Base-by-base conservation (phyloP, 179 eudicot genomes). In the Gypsophila paniculata region DNA sequence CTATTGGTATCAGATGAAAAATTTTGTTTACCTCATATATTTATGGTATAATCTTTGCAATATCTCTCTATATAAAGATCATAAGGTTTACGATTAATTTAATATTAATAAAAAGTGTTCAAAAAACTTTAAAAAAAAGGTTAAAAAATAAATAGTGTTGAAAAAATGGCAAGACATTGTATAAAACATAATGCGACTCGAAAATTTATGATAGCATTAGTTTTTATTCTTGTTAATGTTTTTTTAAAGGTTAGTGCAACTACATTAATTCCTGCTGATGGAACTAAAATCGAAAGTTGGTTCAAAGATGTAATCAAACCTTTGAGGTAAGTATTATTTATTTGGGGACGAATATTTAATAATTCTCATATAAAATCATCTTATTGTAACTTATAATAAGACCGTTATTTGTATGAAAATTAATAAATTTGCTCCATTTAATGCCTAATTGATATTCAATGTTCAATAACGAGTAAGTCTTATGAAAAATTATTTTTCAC, bases 211-310 rank as follows among this genome's bases (percentile, higher is more conserved):
- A 13, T 62, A 36, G 61, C 19, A 51, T n/a, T 36, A 21, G 5
- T 62, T 49, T 14, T 48, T 22, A 34, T 70, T 42, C 9, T 76
- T 25, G 23, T 70, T 39, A 22, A 55, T 63, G 6, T 76, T 23
- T 46, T 36, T 2, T 9, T 51, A 6, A 53, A 22, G 0, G 8
- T 57, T 32, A 39, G 19, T 22, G 70, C 74, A 49, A 21, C 39
- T 21, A 44, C 68, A 12, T 36, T 60, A 13, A 78, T 88, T 9
- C 90, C 93, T 1, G 22, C 80, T 1, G 66, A 82, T 12, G 25
- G 8, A 17, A 36, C 77, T 0, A 39, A 80, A 70, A 0, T 88
- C 5, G 18, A 82, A 7, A 39, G 11, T 12, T 88, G 87, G 90
- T 88, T 86, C 49, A 25, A 72, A 1, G 14, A 10, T 6, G 68